Evolutionary conservation across 2,329 filamentous ascomycete genomes (phyloP).

Genomic region (Paecilomyces fulvus): DNA sequence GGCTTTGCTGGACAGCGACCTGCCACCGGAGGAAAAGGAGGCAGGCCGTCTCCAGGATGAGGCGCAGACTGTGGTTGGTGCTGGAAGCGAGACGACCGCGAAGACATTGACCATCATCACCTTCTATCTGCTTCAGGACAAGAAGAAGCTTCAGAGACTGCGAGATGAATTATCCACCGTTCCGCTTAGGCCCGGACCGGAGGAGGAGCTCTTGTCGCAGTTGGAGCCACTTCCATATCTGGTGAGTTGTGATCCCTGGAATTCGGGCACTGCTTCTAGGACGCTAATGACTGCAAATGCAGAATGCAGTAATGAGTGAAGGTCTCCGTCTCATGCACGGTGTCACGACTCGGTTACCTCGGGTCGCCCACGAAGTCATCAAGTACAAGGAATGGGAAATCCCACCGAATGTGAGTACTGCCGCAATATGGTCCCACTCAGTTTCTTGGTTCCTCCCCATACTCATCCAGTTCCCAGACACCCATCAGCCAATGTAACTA

Average conservation of each 20-base stretch:
- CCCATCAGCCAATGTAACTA: constrained; percentile 32
- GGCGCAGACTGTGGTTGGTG: constrained; percentile 19
- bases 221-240: constrained; percentile 36
- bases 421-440: neutral
- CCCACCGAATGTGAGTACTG: constrained; percentile 20
- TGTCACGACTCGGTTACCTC: constrained; percentile 20
- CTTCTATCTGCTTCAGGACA: constrained; percentile 21
- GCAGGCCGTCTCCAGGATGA: constrained; percentile 24
- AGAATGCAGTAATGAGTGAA: constrained; percentile 26
- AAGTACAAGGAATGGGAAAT: constrained; percentile 25
- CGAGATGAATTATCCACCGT: constrained; percentile 23
- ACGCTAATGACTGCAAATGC: neutral
- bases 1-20: constrained; percentile 21
- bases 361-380: constrained; percentile 20
- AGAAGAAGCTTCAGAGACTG: constrained; percentile 11
- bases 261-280: neutral
- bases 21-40: constrained; percentile 31
- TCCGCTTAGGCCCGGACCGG: constrained; percentile 2
- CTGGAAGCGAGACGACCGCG: constrained; percentile 29
- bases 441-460: neutral
- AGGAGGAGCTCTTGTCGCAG: constrained; percentile 15
- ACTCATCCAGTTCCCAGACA: constrained; percentile 8
- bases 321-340: constrained; percentile 24
- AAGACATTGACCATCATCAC: constrained; percentile 20
- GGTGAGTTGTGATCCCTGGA: constrained; percentile 6